These are phyloP conservation scores for Nigrospora oryzae DNA, from an alignment of 2,329 filamentous ascomycete species.

Conservation along the genomic window DNA sequence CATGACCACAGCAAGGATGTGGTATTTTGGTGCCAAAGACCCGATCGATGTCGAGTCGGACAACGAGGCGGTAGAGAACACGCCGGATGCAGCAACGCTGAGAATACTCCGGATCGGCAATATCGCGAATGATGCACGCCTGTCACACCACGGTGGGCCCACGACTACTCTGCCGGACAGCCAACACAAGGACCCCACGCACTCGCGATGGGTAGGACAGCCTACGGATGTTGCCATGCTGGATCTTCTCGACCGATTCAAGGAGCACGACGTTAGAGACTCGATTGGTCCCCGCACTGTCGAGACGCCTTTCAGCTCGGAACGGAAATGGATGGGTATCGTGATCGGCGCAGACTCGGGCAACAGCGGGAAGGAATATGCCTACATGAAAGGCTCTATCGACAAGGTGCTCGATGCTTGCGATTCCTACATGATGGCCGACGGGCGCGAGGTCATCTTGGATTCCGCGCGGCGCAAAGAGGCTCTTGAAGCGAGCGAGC, in stretches of 20 bases:
- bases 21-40: slow-evolving; percentile 70
- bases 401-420: slow-evolving; percentile 81
- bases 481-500: slow-evolving; percentile 70
- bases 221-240: slow-evolving; percentile 97
- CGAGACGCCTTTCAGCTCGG: slow-evolving; percentile 93
- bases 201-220: slow-evolving; percentile 92
- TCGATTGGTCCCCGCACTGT: slow-evolving; percentile 72
- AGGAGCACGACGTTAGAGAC: slow-evolving; percentile 84
- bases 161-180: slow-evolving; percentile 83
- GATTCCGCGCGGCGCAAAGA: slow-evolving; percentile 68
- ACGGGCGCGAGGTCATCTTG: slow-evolving; percentile 78
- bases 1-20: slow-evolving; percentile 95
- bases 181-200: slow-evolving; percentile 54
- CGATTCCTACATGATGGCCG: slow-evolving; percentile 80
- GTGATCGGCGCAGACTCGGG: slow-evolving; percentile 59
- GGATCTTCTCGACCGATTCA: slow-evolving; percentile 83
- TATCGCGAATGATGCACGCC: slow-evolving; percentile 87
- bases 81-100: slow-evolving; percentile 65
- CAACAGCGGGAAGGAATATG: slow-evolving; percentile 62
- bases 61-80: slow-evolving; percentile 42
- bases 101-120: slow-evolving; percentile 88
- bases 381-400: slow-evolving; percentile 92
- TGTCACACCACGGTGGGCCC: slow-evolving; percentile 65
- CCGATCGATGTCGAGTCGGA: slow-evolving; percentile 46
- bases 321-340: slow-evolving; percentile 99